phyloP scores from a whole-genome alignment of 169 alveolate genomes.

The Toxoplasma gondii region DNA sequence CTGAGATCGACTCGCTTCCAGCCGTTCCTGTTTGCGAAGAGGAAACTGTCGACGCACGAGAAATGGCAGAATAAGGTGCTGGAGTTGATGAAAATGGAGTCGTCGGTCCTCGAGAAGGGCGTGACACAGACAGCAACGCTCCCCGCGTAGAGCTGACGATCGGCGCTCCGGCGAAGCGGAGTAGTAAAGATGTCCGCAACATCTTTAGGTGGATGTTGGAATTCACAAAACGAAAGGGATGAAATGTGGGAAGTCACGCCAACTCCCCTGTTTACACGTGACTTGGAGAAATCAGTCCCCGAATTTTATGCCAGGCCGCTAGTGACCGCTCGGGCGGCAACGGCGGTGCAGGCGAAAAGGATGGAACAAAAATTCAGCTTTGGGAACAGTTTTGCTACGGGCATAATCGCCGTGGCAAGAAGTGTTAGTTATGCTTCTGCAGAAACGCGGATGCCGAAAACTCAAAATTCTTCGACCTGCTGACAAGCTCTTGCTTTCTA shows the following conservation, averaged over 20 bases:
- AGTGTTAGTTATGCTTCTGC: neutral
- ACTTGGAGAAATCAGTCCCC: too few relatives aligned
- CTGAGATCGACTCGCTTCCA: conserved; percentile 65
- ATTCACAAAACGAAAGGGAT: neutral
- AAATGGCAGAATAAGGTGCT: neutral
- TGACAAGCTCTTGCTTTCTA: neutral
- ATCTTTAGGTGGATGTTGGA: neutral
- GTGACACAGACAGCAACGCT: neutral
- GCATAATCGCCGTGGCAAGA: neutral
- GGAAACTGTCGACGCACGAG: neutral
- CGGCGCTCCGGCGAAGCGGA: conserved; percentile 11
- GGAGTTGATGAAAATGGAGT: neutral
- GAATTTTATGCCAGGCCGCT: neutral
- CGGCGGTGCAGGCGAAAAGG: neutral
- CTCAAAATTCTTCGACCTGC: neutral
- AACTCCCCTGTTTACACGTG: too few relatives aligned
- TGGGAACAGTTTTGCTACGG: too few relatives aligned
- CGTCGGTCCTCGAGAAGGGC: neutral
- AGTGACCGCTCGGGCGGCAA: neutral
- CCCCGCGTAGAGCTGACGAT: neutral
- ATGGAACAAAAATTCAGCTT: neutral
- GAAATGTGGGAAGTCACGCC: too few relatives aligned
- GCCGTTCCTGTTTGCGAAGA: neutral
- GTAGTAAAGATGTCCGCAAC: neutral
- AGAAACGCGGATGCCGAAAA: neutral